Conservation (phyloP, 345 rosid species). For the Draba incana region DNA sequence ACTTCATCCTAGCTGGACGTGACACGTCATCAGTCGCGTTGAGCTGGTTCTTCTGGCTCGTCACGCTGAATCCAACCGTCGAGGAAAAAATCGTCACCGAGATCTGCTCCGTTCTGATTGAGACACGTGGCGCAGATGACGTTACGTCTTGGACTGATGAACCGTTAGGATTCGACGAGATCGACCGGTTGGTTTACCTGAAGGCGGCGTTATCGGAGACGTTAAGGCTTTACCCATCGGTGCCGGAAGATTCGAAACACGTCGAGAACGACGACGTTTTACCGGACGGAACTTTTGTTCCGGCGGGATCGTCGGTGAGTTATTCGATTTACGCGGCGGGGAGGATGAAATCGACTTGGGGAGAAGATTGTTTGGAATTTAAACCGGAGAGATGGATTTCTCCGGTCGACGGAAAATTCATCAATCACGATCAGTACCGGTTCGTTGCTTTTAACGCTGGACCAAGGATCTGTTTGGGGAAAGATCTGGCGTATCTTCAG, state of each 20-base stretch:
- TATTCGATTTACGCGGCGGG: constrained; percentile 88
- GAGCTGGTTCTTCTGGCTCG: constrained; percentile 91
- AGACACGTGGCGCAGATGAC: constrained; percentile 61
- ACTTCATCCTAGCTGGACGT: constrained; percentile 94
- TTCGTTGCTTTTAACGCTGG: constrained; percentile 96
- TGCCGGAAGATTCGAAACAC: constrained; percentile 89
- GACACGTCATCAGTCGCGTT: constrained; percentile 94
- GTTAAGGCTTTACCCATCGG: constrained; percentile 87
- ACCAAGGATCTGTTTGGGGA: constrained; percentile 85
- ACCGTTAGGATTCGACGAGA: constrained; percentile 72
- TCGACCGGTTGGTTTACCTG: constrained; percentile 71
- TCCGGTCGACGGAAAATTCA: constrained; percentile 50
- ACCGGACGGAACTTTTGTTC: constrained; percentile 87
- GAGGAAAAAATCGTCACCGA: constrained; percentile 76
- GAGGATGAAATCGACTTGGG: constrained; percentile 86
- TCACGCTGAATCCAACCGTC: constrained; percentile 58
- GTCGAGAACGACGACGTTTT: constrained; percentile 71
- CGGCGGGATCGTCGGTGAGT: constrained; percentile 87
- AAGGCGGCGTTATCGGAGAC: constrained; percentile 92
- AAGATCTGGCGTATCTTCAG: constrained; percentile 81
- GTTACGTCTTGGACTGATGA: constrained; percentile 70
- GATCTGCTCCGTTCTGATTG: constrained; percentile 59
- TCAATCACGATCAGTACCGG: constrained; percentile 63
- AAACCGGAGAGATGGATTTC: constrained; percentile 91
- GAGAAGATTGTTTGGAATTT: constrained; percentile 81